These are phyloP conservation scores for Acmispon strigosus DNA, from an alignment of 306 rosid genomes.

Conservation along the genomic window DNA sequence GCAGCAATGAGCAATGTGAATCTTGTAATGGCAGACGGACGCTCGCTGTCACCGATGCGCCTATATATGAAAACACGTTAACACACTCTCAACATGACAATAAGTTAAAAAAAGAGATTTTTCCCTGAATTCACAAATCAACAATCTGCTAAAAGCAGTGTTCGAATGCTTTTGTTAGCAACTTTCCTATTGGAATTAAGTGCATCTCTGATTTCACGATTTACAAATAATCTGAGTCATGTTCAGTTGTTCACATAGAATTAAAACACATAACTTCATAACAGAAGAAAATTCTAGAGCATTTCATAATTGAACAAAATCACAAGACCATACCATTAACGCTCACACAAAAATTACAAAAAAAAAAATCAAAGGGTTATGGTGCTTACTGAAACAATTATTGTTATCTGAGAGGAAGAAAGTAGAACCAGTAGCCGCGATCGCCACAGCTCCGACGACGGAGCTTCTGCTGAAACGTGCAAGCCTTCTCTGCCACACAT, in stretches of 20 bases:
- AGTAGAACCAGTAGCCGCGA: slow-evolving; percentile 45
- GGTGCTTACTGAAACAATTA: slow-evolving; percentile 27
- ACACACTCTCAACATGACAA: not conserved
- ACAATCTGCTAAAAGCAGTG: not conserved
- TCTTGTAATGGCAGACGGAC: slow-evolving; percentile 30
- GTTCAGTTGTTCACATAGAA: no score
- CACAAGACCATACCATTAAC: not conserved
- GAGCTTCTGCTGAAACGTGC: slow-evolving; percentile 15
- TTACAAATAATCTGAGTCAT: no score
- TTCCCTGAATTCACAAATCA: not conserved
- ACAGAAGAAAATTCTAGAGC: no score
- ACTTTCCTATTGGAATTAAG: not conserved
- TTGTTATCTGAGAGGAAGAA: slow-evolving; percentile 3
- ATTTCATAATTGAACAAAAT: no score
- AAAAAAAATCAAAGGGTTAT: not conserved
- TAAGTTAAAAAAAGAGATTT: not conserved
- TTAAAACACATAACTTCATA: no score
- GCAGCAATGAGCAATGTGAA: not conserved
- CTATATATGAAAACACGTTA: slow-evolving; percentile 28
- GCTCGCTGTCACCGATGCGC: slow-evolving; percentile 20
- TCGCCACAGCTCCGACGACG: slow-evolving; percentile 28
- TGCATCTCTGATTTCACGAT: no score
- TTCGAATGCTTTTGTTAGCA: not conserved
- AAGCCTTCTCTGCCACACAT: slow-evolving; percentile 35
- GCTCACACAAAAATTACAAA: not conserved